Percentiles rank a stretch among this genome's conserved stretches.
phyloP scores from a whole-genome alignment of 108 stramenopile genomes.

The Pseudonitzschia multistriata region DNA sequence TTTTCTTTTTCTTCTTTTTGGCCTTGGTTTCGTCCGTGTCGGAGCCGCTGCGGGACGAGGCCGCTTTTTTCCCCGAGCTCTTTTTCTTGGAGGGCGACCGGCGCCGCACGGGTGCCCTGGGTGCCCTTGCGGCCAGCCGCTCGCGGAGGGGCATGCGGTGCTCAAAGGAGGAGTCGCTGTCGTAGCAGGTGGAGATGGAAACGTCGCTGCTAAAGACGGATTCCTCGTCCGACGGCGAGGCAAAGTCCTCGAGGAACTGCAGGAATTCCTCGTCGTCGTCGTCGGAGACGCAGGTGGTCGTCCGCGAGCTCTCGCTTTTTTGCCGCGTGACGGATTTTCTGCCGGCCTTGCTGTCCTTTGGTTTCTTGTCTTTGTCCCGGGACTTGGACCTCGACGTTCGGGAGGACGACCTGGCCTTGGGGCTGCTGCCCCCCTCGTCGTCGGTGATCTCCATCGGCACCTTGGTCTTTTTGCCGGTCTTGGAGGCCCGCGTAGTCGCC shows the following conservation, averaged over 20 bases:
- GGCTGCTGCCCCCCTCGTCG: no score
- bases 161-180: neutral
- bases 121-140: neutral
- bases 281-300: neutral
- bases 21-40: neutral
- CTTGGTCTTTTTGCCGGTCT: neutral
- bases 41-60: neutral
- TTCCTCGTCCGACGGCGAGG: neutral
- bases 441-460: neutral
- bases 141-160: neutral
- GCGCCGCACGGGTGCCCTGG: neutral
- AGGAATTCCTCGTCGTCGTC: neutral
- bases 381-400: no score
- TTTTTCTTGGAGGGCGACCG: neutral
- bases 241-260: neutral
- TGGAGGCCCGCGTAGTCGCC: neutral
- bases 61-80: neutral
- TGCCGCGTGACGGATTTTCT: neutral
- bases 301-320: neutral
- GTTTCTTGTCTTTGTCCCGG: no score
- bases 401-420: no score
- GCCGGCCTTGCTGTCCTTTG: no score
- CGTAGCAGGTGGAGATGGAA: neutral
- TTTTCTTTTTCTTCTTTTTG: slow-evolving; percentile 14
- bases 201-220: neutral